These are phyloP conservation scores for Mucor piriformis DNA, from an alignment of 371 early-diverging fungal genomes.

Conservation along the genomic window DNA sequence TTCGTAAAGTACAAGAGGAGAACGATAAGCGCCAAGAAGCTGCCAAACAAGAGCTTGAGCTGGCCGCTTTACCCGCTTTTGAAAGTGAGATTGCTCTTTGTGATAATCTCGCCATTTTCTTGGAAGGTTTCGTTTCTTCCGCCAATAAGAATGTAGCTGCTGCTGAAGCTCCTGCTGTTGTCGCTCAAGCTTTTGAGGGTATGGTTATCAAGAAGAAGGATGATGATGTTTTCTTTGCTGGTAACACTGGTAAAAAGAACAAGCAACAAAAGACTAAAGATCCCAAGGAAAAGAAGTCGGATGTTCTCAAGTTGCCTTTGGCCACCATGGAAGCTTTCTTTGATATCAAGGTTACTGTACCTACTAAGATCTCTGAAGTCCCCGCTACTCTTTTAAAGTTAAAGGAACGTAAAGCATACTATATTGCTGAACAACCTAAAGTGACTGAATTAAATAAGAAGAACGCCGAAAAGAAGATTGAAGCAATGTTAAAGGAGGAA, in stretches of 20 bases:
- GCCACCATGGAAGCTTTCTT: constrained; percentile 81
- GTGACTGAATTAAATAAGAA: constrained; percentile 85
- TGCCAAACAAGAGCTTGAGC: constrained; percentile 77
- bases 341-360: constrained; percentile 81
- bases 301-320: constrained; percentile 79
- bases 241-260: constrained; percentile 52
- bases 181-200: constrained; percentile 59
- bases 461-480: constrained; percentile 86
- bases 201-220: constrained; percentile 71
- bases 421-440: constrained; percentile 74
- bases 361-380: constrained; percentile 74
- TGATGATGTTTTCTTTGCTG: constrained; percentile 79
- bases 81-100: constrained; percentile 83
- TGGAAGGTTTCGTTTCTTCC: constrained; percentile 49
- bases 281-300: constrained; percentile 68
- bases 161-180: constrained; percentile 15
- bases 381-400: constrained; percentile 72
- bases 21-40: constrained; percentile 63
- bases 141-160: constrained; percentile 33
- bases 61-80: constrained; percentile 90
- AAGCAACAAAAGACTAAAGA: constrained; percentile 34
- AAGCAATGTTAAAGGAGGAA: constrained; percentile 63
- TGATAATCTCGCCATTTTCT: constrained; percentile 75
- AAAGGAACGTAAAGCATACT: constrained; percentile 72
- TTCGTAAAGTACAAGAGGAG: constrained; percentile 70